A percentile compares a stretch with the other conserved stretches of the same genome.
These are phyloP conservation scores for Pseudoscleropodium purum DNA, from an alignment of 225 moss, liverwort and hornwort species.

Conservation along the genomic window DNA sequence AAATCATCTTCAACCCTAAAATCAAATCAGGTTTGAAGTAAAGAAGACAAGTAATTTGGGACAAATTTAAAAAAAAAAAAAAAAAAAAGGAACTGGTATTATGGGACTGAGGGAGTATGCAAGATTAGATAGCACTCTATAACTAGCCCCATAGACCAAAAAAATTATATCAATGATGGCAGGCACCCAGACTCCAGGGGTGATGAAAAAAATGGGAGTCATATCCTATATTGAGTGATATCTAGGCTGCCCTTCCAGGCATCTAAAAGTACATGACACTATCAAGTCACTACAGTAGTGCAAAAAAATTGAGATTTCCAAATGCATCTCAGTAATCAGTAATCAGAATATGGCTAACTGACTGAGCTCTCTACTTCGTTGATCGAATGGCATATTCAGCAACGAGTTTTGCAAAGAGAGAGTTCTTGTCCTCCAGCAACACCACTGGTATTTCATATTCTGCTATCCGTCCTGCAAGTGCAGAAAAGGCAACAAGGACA, in stretches of 20 bases:
- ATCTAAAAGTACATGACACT: neutral
- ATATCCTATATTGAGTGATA: neutral
- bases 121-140: neutral
- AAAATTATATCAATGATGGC: neutral
- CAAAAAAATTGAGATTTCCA: neutral
- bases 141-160: neutral
- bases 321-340: neutral
- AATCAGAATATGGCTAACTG: neutral
- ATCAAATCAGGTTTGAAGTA: neutral
- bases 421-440: slow-evolving; percentile 53
- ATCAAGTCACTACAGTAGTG: neutral
- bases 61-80: neutral
- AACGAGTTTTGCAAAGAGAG: slow-evolving; percentile 73
- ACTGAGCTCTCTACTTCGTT: slow-evolving; percentile 9
- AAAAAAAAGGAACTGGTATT: too few species aligned
- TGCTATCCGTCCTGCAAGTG: slow-evolving; percentile 53
- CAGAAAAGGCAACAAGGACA: neutral
- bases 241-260: neutral
- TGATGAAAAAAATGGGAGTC: neutral
- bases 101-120: neutral
- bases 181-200: neutral
- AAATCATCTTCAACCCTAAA: neutral
- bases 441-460: slow-evolving; percentile 52
- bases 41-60: neutral
- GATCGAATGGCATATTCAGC: slow-evolving; percentile 64